phyloP scores from a whole-genome alignment of 345 rosid species.

The Gossypium thurberi region DNA sequence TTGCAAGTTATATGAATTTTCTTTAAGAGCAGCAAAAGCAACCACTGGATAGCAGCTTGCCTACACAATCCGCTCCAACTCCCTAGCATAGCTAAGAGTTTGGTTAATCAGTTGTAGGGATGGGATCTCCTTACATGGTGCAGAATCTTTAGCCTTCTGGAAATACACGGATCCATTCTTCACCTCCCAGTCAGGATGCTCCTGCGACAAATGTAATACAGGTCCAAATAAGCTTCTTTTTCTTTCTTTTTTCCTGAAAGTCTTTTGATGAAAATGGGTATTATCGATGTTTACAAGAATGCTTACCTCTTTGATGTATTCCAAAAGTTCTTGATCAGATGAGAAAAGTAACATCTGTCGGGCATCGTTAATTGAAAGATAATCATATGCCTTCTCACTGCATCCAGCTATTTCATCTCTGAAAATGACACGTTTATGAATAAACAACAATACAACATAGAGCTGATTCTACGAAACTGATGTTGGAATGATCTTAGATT shows the following conservation, averaged over 20 bases:
- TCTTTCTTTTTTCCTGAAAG: too few relatives aligned
- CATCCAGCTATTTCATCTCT: conserved; percentile 99
- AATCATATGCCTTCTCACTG: conserved; percentile 97
- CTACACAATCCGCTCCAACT: conserved; percentile 95
- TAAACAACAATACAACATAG: not conserved
- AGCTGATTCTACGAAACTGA: not conserved
- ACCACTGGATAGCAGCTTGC: not conserved
- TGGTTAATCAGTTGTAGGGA: conserved; percentile 95
- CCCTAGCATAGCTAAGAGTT: conserved; percentile 94
- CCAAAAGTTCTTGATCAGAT: conserved; percentile 65
- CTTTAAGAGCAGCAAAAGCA: not conserved
- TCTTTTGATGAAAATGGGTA: not conserved
- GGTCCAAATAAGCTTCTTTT: not conserved
- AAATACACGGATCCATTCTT: conserved; percentile 60
- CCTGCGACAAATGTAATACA: conserved; percentile 40
- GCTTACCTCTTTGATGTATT: conserved; percentile 65
- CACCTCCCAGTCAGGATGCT: conserved; percentile 92
- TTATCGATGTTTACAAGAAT: not conserved
- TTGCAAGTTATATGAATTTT: not conserved
- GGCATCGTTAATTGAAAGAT: conserved; percentile 67
- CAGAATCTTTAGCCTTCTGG: conserved; percentile 90
- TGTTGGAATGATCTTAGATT: not conserved
- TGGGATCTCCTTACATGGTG: conserved; percentile 93
- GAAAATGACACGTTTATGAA: not conserved
- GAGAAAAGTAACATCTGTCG: conserved; percentile 66